Evolutionary conservation across 2,329 filamentous ascomycete species (phyloP), one percentile per base, ranked within the genome.

Genomic region (Fusarium hostae): DNA sequence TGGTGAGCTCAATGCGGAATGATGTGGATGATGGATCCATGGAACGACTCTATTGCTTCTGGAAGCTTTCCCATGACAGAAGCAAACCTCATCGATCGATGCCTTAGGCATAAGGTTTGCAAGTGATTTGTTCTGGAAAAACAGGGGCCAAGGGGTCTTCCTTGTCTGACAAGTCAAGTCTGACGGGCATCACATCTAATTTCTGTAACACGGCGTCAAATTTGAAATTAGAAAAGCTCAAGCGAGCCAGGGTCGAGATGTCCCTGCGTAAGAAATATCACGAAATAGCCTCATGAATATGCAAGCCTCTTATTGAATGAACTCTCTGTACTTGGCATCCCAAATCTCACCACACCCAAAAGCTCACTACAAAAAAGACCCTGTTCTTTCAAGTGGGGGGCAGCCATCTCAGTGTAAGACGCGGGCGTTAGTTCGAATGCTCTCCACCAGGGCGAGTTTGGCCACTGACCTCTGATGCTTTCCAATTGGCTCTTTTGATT

Each of bases 1-100:
- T 43, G 44, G 58, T 48, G 55, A 68, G 48, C 62, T 59, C 43
- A 32, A 70, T 60, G 70, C 57, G 54, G 66, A 43, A 70, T 66
- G 44, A 73, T 66, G 66, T 63, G 70, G 50, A 54, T 52, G 68
- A 63, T 64, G 68, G 63, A 52, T 63, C 60, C 52, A 70, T 66
- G 66, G 69, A 72, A 72, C 70, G 60, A 72, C 66, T 64, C 45
- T 45, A 65, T 68, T 57, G 43, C 44, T 73, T 73, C 71, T 73
- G 54, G 71, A 73, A 73, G 67, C 71, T 39, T 73, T 63, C 50
- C 63, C n/a, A 35, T 71, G 71, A 61, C 68, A 71, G 59, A 68
- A 65, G 56, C 41, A 71, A 70, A 60, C 45, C 35, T 37, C 30
- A 12, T 5, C 1, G 15, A 20, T 8, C 0, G 16, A 24, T 44